Conservation (phyloP, 805 yeast species). For the Starmerella cellae region DNA sequence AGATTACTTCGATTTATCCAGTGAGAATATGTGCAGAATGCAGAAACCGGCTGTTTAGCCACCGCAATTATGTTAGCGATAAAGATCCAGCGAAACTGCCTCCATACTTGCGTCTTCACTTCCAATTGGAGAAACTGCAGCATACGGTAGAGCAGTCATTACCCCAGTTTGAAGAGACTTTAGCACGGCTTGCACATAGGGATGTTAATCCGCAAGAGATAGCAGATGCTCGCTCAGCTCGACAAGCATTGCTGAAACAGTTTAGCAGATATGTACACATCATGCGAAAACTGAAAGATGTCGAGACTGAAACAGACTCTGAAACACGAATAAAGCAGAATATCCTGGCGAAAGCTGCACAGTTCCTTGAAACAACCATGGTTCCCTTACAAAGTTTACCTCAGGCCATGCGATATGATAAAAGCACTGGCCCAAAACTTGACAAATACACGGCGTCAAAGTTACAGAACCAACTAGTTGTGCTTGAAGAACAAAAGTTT, state of each 20-base stretch:
- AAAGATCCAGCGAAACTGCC: conserved; percentile 21
- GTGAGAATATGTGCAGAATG: conserved; percentile 61
- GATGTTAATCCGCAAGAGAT: conserved; percentile 3
- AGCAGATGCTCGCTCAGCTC: conserved; percentile 12
- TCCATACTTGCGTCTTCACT: conserved; percentile 32
- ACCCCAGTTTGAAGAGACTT: conserved; percentile 34
- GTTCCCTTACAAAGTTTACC: conserved; percentile 52
- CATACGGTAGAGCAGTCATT: conserved; percentile 30
- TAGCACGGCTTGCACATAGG: conserved; percentile 29
- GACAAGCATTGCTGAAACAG: conserved; percentile 36
- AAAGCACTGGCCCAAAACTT: not conserved
- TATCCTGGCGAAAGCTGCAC: conserved; percentile 42
- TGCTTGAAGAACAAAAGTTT: conserved; percentile 69
- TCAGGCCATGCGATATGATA: conserved; percentile 20
- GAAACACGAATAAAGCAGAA: conserved; percentile 40
- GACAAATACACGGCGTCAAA: conserved; percentile 19
- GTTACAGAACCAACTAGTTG: conserved; percentile 52
- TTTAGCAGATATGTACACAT: conserved; percentile 41
- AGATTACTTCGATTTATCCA: conserved; percentile 10
- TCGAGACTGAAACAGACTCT: conserved; percentile 29
- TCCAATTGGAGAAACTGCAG: conserved; percentile 31
- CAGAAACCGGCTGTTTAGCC: conserved; percentile 45
- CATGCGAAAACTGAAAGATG: conserved; percentile 33
- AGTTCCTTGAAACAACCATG: conserved; percentile 55
- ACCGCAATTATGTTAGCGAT: conserved; percentile 38